Evolutionary conservation across 495 filamentous ascomycete genomes (phyloP), one percentile per base, ranked within the genome.

Genomic region (Mytilinidion resinicola): DNA sequence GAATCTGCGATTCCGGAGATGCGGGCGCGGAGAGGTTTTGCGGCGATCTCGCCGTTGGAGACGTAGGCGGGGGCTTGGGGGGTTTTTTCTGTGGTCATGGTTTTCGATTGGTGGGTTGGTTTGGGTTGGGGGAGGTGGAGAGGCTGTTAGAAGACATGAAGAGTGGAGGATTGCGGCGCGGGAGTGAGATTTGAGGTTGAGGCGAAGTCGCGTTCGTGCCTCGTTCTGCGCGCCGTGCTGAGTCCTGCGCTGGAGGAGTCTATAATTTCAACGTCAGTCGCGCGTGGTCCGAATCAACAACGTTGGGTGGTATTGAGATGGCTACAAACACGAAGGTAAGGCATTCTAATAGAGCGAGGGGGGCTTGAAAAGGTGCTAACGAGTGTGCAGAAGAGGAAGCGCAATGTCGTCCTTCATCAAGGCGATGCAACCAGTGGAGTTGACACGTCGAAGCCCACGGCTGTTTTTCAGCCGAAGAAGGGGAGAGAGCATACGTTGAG

Each of bases 361-460:
- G 9, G 6, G 21, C 14, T 9, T 9, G 15, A 5, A 8, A 14
- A 25, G 2, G 12, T 25, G 21, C 42, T 46, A 51, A 30, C 19
- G 9, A 10, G 9, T 20, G 30, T 30, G 8, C 15, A 53, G 50
- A 53, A 53, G 33, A 37, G 50, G 15, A 53, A 70, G 56, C 20
- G 41, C 12, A 55, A 49, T 43, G 63, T 55, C 19, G 55, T 56
- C n/a, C 10, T 54, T 10, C 55, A 59, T 36, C 50, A 62, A 33
- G 55, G 41, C 34, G 53, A 55, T 0, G 17, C 12, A 0, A 36
- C 38, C 15, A 41, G 30, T 8, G 44, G 37, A 7, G 39, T 76
- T 2, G 74, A 81, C 57, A 85, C 80, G 8, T 76, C 77, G 4
- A 85, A 81, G 57, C 82, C 81, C 35, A 78, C 82, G 1, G 81